phyloP scores from a whole-genome alignment of 2,329 filamentous ascomycete genomes.

The Nigrospora osmanthi region DNA sequence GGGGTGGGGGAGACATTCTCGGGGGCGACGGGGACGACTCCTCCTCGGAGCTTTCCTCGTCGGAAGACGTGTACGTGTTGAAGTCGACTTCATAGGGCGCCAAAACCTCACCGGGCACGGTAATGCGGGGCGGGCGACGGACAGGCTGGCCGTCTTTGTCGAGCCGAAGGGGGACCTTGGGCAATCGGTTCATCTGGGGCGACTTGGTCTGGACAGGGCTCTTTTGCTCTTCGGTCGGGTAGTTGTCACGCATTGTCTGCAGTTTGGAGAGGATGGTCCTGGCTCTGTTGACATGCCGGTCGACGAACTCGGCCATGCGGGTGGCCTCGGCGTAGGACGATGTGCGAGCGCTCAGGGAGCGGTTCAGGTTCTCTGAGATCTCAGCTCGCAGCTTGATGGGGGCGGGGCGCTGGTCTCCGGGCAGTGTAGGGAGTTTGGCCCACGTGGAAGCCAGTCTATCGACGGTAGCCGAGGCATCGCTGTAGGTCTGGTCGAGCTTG shows the following conservation, averaged over 20 bases:
- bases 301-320: constrained; percentile 57
- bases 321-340: constrained; percentile 54
- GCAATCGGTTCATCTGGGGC: constrained; percentile 39
- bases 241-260: constrained; percentile 52
- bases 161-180: constrained; percentile 37
- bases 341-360: constrained; percentile 46
- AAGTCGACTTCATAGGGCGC: constrained; percentile 59
- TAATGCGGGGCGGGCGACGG: constrained; percentile 47
- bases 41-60: constrained; percentile 44
- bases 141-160: constrained; percentile 37
- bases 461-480: constrained; percentile 45
- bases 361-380: constrained; percentile 50
- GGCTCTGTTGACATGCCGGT: constrained; percentile 53
- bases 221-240: constrained; percentile 44
- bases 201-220: constrained; percentile 45
- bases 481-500: constrained; percentile 53
- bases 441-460: constrained; percentile 50
- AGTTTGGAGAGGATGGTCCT: constrained; percentile 52
- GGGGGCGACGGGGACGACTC: constrained; percentile 34
- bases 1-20: constrained; percentile 27
- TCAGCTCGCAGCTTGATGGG: constrained; percentile 46
- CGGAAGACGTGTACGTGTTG: constrained; percentile 46
- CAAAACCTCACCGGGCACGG: constrained; percentile 58
- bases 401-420: constrained; percentile 37
- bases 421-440: constrained; percentile 43